Evolutionary conservation across 163 green algal genomes (phyloP).

Genomic region (Prototheca cutis): DNA sequence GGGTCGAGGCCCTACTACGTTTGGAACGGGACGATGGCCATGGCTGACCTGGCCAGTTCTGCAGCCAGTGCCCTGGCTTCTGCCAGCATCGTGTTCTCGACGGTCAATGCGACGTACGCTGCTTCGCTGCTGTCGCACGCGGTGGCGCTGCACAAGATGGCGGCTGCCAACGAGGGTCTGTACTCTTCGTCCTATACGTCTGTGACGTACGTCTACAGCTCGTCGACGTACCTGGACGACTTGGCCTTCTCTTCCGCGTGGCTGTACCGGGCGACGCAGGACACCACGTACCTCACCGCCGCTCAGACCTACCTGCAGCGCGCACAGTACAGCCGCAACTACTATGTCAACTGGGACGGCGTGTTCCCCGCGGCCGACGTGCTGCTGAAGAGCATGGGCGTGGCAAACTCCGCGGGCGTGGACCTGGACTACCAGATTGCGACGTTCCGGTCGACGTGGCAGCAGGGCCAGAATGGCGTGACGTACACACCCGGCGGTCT

Average conservation of each 20-base stretch:
- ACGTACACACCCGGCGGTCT: constrained; percentile 31
- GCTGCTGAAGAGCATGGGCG: constrained; percentile 19
- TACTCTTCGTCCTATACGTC: constrained; percentile 31
- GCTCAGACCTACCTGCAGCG: constrained; percentile 18
- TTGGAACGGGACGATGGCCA: constrained; percentile 14
- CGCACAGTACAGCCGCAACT: constrained; percentile 10
- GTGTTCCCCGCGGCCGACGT: constrained; percentile 23
- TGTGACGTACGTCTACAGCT: constrained; percentile 36
- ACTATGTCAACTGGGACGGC: constrained; percentile 31
- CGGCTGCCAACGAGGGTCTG: constrained; percentile 26
- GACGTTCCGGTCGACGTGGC: constrained; percentile 1
- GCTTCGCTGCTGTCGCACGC: constrained; percentile 22
- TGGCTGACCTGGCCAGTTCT: constrained; percentile 30
- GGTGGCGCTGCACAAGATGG: constrained; percentile 34
- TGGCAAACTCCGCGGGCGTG: constrained; percentile 2
- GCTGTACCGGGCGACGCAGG: constrained; percentile 34
- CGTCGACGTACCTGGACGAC: constrained; percentile 43
- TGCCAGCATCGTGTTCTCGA: constrained; percentile 31
- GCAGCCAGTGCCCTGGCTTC: constrained; percentile 39
- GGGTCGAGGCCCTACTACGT: constrained; percentile 22
- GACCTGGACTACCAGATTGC: constrained; percentile 3
- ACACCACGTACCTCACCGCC: constrained; percentile 24
- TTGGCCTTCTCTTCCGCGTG: constrained; percentile 37
- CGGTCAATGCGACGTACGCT: constrained; percentile 24
- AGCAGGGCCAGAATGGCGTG: constrained; percentile 13